Evolutionary conservation across 768 basidiomycete genomes (phyloP).

Genomic region (Rhodosporidiobolus odoratus): DNA sequence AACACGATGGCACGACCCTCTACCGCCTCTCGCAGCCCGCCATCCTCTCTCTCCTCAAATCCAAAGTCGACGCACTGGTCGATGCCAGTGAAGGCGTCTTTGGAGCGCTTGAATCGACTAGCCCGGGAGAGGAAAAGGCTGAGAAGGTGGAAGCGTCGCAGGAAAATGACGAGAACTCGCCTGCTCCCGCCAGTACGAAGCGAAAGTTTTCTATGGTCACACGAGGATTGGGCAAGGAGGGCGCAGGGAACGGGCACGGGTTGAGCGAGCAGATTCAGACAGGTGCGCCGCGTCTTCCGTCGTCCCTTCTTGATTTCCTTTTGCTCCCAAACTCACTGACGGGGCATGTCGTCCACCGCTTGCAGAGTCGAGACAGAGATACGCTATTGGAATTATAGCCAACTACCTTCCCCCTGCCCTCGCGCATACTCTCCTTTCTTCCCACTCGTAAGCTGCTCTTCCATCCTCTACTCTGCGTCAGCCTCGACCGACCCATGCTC

Average conservation of each 20-base stretch:
- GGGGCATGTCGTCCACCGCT: not conserved
- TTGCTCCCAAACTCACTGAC: not conserved
- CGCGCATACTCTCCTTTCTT: slow-evolving; percentile 4
- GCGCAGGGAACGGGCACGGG: slow-evolving; percentile 17
- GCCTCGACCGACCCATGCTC: not conserved
- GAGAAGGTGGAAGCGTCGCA: not conserved
- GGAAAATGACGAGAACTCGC: not conserved
- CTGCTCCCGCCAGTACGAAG: not conserved
- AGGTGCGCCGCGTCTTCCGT: not conserved
- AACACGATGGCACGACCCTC: slow-evolving; percentile 13
- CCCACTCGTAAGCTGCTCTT: slow-evolving; percentile 13
- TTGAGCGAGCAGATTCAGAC: slow-evolving; percentile 25
- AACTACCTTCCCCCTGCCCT: slow-evolving; percentile 27
- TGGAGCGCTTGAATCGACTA: slow-evolving; percentile 19
- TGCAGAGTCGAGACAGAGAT: slow-evolving; percentile 24
- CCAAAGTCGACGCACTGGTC: slow-evolving; percentile 10
- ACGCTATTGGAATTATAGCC: slow-evolving; percentile 17
- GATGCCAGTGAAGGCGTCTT: slow-evolving; percentile 13
- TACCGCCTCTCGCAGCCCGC: slow-evolving; percentile 15
- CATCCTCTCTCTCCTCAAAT: slow-evolving; percentile 2
- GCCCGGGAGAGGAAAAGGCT: slow-evolving; percentile 10
- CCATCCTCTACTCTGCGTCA: not conserved
- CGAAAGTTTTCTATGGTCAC: slow-evolving; percentile 4
- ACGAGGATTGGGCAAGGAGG: slow-evolving; percentile 25
- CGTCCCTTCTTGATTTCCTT: not conserved